phyloP scores from a whole-genome alignment of 768 basidiomycete genomes.

The Mycena leptocephala region DNA sequence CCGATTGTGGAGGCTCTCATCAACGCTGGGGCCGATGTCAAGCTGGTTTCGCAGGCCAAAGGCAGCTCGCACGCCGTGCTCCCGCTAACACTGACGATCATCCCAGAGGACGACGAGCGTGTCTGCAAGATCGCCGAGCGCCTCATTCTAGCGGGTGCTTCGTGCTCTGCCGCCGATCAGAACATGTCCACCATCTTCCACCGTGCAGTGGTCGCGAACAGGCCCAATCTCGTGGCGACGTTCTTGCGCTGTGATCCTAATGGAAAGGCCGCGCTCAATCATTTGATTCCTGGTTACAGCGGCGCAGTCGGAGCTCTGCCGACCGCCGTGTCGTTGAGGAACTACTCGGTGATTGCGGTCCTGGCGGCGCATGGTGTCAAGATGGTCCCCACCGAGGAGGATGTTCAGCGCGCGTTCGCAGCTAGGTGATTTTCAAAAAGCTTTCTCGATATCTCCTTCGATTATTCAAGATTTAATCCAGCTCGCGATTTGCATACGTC shows the following conservation, averaged over 20 bases:
- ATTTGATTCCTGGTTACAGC: no score
- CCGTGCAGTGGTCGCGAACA: slow-evolving; percentile 51
- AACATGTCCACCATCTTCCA: slow-evolving; percentile 63
- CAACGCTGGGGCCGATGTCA: slow-evolving; percentile 62
- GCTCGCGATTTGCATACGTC: slow-evolving; percentile 36
- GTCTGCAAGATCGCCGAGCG: slow-evolving; percentile 55
- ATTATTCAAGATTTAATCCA: slow-evolving; percentile 2
- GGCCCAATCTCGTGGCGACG: slow-evolving; percentile 54
- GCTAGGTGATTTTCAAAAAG: slow-evolving; percentile 47
- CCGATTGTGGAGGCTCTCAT: slow-evolving; percentile 53
- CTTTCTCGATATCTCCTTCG: neutral
- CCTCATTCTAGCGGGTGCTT: slow-evolving; percentile 58
- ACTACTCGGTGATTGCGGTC: slow-evolving; percentile 53
- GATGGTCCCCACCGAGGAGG: slow-evolving; percentile 51
- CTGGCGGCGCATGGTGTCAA: slow-evolving; percentile 60
- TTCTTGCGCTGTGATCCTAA: slow-evolving; percentile 60
- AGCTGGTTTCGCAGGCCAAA: slow-evolving; percentile 48
- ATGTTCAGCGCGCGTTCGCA: slow-evolving; percentile 52
- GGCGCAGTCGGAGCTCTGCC: slow-evolving; percentile 54
- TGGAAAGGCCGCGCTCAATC: slow-evolving; percentile 52
- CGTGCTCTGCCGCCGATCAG: slow-evolving; percentile 57
- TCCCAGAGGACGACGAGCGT: slow-evolving; percentile 58
- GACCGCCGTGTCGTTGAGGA: slow-evolving; percentile 49
- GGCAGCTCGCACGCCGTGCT: slow-evolving; percentile 40
- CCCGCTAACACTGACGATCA: slow-evolving; percentile 57